phyloP scores from a whole-genome alignment of 495 filamentous ascomycete genomes.

The Talaromyces thailandensis region DNA sequence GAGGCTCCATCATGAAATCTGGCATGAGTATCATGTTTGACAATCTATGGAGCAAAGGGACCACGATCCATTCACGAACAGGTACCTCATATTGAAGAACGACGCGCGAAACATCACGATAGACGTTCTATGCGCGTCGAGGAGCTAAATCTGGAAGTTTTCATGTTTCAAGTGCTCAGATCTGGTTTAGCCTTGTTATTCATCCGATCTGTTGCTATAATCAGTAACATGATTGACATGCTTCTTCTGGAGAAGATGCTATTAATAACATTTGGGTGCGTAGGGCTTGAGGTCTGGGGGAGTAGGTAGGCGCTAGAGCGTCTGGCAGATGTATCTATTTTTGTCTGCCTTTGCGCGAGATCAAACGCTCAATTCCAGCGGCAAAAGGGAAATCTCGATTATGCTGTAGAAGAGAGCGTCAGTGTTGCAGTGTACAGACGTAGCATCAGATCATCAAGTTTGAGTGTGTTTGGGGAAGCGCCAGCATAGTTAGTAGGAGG shows the following conservation, averaged over 20 bases:
- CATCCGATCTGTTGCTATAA: conserved; percentile 3
- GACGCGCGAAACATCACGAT: conserved; percentile 3
- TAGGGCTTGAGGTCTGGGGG: not conserved
- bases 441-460: not conserved
- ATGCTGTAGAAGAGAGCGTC: not conserved
- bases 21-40: conserved; percentile 1
- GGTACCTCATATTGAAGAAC: conserved; percentile 6
- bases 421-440: not conserved
- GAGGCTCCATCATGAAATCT: not conserved
- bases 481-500: not conserved
- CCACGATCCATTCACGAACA: conserved; percentile 3
- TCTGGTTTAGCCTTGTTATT: not conserved
- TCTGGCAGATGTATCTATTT: not conserved
- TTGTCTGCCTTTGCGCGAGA: not conserved
- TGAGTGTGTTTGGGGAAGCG: conserved; percentile 1
- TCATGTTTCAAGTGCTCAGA: conserved; percentile 6
- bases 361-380: not conserved
- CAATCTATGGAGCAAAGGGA: not conserved
- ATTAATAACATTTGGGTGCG: conserved; percentile 3
- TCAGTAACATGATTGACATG: conserved; percentile 1
- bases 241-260: conserved; percentile 5
- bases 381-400: not conserved
- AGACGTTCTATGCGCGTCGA: not conserved
- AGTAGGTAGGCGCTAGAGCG: not conserved
- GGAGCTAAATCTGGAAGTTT: conserved; percentile 6